Base-by-base conservation (phyloP, 306 rosid species). In the Malus sieversii region DNA sequence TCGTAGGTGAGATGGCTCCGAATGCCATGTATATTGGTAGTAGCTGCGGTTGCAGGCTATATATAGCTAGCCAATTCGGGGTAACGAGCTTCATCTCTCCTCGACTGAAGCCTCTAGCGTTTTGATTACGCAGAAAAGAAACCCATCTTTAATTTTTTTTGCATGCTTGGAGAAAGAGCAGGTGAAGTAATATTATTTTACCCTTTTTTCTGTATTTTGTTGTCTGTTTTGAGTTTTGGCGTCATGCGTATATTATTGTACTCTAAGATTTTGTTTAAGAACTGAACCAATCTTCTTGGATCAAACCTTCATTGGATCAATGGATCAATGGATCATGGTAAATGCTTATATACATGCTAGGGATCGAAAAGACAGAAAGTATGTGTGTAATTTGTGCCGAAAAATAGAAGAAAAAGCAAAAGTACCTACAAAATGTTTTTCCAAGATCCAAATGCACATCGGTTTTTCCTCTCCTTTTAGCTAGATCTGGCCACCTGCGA, bases 21-120 rank as follows among this genome's bases (percentile, higher is more conserved):
- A 6, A 42, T 71, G 69, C 69, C 32, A 35, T 22, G 7, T 48
- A 6, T 18, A 53, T 53, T 53, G 10, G 59, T 35, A 35, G 18
- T 6, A 35, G 40, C 40, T 35, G 8, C 40, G 40, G 40, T 35
- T 35, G 40, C 18, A 52, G 18, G 58, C 58, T 18, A 53, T 40
- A 40, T 40, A 38, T 8, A 38, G 42, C 42, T 38, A 52, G 10
- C 22, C 32, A 15, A 59, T 44, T 16, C 13, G 19, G 29, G 29
- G 63, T 20, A 59, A n/a, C 1, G 20, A 64, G 70, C 69, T 79
- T 79, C 87, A 82, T 90, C 89, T 86, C 87, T 82, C 84, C 81
- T 80, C 75, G 85, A 19, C 87, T 6, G 83, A 80, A 83, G 89
- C 71, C 80, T 79, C 86, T 74, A 7, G 59, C 6, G 55, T 67